Evolutionary conservation across 257 asterid genomes (phyloP), one percentile per base, ranked within the genome.

Genomic region (Capsicum rhomboideum): DNA sequence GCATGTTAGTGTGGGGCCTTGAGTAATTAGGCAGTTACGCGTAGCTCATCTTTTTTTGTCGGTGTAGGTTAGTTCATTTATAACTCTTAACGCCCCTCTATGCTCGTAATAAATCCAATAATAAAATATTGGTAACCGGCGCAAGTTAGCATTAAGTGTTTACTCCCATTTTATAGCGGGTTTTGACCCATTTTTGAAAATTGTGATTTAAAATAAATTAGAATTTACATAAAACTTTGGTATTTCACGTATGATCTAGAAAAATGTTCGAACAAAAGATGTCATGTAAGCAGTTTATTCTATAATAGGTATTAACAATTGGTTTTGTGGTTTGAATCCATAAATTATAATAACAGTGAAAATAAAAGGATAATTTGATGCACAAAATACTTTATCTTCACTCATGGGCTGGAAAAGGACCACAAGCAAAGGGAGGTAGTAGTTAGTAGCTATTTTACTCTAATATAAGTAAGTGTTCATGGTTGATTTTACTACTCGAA

Each of bases 11-110:
- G 44, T 49, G 61, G 79, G 46, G 78, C 21, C 83, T 71, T 79
- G 81, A 87, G 85, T 87, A 72, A 80, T 69, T 74, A 78, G 83
- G 90, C 49, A 69, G 87, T 86, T 88, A 88, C 82, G 75, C 56
- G 40, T 66, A 6, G 83, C 82, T 88, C 85, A 14, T 82, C 90
- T 59, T 88, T 67, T n/a, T 82, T 69, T 86, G 84, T 87, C 79
- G 86, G 84, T 84, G 85, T 55, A 52, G 83, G 85, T 67, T 46
- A 53, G 71, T 23, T 34, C 74, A 82, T 52, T 82, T 42, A 84
- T 75, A 23, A 29, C 34, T 14, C 50, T 54, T 50, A 82, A 40
- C 29, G 34, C 69, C 78, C 17, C 34, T 34, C 78, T 34, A 68
- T 37, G 52, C 69, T 63, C 23, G 11, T 34, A 82, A 58, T 67